Evolutionary conservation across 495 filamentous ascomycete species (phyloP), one percentile per base, ranked within the genome.

Genomic region (Staphylotrichum longicolle): DNA sequence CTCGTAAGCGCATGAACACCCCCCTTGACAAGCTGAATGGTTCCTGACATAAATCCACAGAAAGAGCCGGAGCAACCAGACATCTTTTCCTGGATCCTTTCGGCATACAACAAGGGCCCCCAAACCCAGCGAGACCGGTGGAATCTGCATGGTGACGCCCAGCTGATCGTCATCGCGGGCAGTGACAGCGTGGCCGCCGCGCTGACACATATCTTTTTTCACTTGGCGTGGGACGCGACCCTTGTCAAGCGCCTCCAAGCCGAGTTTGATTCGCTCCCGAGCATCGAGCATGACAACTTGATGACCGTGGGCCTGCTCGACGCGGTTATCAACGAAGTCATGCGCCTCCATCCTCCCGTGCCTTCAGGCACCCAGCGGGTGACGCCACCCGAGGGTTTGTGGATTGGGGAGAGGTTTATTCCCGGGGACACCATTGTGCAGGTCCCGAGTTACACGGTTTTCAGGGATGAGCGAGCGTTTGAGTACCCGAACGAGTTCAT

Each of bases 321-420:
- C n/a, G 84, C 83, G 3, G 77, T 76, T 20, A 69, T 86, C 1
- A 70, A 83, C 46, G 85, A 88, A 65, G 70, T 72, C 2, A 63
- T 87, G 70, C 78, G 85, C 0, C 67, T 85, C 49, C 82, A 81
- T 63, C 79, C 84, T 6, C 81, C 85, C 0, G 71, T 79, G 4
- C 69, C 80, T 0, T 73, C 64, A 40, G 76, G 74, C 5, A 61
- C 79, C 14, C 74, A 77, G 2, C 74, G 85, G 1, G 54, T 74
- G 0, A 70, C 72, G 9, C 78, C 82, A 1, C 57, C 66, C 2
- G 73, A 67, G 3, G 84, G 85, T 15, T 70, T 62, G 14, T 64
- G 61, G 10, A 76, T 88, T 11, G 56, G 69, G 20, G 82, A 77
- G 0, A 57, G 73, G 9, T 77, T 72, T 9, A 70, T 78, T 4